Conservation (phyloP, 345 rosid species). For the Lepidium aucheri region DNA sequence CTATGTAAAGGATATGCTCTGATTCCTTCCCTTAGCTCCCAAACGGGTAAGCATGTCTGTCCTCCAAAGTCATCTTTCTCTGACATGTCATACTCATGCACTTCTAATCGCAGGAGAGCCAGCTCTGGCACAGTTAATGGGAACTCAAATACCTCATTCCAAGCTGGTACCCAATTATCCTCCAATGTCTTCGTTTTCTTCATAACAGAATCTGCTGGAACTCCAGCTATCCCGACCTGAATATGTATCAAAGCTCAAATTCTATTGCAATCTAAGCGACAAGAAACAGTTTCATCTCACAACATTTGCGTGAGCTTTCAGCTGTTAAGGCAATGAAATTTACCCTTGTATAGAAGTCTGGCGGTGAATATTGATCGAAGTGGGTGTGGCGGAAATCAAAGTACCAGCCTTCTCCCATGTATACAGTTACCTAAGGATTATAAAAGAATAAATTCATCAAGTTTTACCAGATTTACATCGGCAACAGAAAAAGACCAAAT, state of each 20-base stretch:
- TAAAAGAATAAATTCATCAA: background rate
- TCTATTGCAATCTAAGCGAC: background rate
- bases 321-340: background rate
- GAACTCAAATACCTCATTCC: slow-evolving; percentile 82
- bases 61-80: slow-evolving; percentile 94
- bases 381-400: slow-evolving; percentile 29
- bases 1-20: slow-evolving; percentile 53
- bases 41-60: slow-evolving; percentile 71
- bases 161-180: slow-evolving; percentile 73
- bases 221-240: slow-evolving; percentile 90
- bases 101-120: slow-evolving; percentile 71
- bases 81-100: slow-evolving; percentile 88
- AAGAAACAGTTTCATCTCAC: background rate
- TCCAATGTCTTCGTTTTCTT: slow-evolving; percentile 75
- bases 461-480: background rate
- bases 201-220: slow-evolving; percentile 59
- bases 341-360: slow-evolving; percentile 31
- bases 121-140: slow-evolving; percentile 75
- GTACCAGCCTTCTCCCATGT: slow-evolving; percentile 37
- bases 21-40: slow-evolving; percentile 60
- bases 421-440: slow-evolving; percentile 21
- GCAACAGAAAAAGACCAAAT: background rate
- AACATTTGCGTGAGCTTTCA: background rate
- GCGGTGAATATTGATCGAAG: slow-evolving; percentile 29
- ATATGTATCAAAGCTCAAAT: background rate